Base-by-base conservation (phyloP, 192 early-diverging fungal species). In the Coemansia sp. region DNA sequence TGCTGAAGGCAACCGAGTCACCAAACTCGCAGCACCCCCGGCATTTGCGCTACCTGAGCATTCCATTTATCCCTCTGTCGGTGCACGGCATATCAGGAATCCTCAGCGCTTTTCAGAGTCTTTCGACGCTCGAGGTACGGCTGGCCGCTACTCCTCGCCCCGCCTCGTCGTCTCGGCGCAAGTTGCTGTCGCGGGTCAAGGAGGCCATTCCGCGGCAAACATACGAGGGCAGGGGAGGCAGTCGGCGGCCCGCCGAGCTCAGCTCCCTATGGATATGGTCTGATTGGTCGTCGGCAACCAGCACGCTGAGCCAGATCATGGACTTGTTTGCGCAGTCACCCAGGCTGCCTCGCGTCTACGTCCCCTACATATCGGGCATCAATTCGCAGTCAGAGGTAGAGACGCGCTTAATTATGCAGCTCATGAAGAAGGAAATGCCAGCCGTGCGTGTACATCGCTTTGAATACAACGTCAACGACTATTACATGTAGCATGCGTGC, bases 371-470 rank as follows among this genome's bases (percentile, higher is more conserved):
- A 5, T 13, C 72, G 21, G 65, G 72, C 31, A 38, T 51, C 22
- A 56, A 56, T n/a, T 68, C 65, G 23, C 53, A 45, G 13, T 76
- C 72, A 18, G 72, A 76, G 35, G 64, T 76, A 6, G 72, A 76
- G 21, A 76, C 65, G 11, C 60, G 72, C 23, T 58, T 76, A 32
- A 76, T 76, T 8, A 18, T 60, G 57, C 72, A 76, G 57, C 59
- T 68, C 51, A 68, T 68, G 65, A 37, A 51, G 23, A 76, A 76
- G 51, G 66, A 76, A 45, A 68, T 76, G 72, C 61, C 72, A 18
- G 48, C 48, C 17, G 62, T 54, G 32, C 47, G 48, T 32, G 62
- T 57, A 8, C 72, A 76, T 35, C 65, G 72, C 29, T 76, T 76
- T 36, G 72, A 76, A 57, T 76, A 76, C 58, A 76, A 54, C 18